Conservation (phyloP, 495 filamentous ascomycete genomes). For the Aspergillus nidulans region DNA sequence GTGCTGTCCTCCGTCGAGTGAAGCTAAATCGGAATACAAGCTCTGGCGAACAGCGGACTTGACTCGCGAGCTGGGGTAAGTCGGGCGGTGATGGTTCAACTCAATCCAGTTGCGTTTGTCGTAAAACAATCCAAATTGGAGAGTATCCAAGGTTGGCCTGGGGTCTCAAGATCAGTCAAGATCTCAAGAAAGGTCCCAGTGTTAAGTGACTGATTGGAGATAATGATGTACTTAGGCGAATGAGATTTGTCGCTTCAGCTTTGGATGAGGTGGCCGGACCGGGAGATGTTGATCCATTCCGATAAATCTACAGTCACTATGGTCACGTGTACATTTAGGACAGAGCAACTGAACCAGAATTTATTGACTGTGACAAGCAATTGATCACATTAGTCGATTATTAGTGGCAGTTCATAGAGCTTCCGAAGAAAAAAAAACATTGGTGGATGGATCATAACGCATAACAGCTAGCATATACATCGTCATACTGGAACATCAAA, state of each 20-base stretch:
- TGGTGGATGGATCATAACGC: not conserved
- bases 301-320: too few species aligned
- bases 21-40: not conserved
- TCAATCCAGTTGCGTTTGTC: not conserved
- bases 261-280: constrained; percentile 18
- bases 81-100: not conserved
- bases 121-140: not conserved
- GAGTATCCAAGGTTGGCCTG: not conserved
- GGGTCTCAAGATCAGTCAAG: not conserved
- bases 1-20: not conserved
- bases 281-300: constrained; percentile 13
- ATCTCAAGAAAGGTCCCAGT: constrained; percentile 15
- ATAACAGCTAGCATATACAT: constrained; percentile 2
- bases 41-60: not conserved
- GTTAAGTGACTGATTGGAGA: not conserved
- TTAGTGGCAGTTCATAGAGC: not conserved
- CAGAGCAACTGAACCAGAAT: not conserved
- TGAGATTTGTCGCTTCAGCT: constrained; percentile 3
- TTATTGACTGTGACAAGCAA: not conserved
- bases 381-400: not conserved
- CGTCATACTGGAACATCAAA: constrained; percentile 58
- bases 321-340: constrained; percentile 10
- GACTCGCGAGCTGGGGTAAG: not conserved
- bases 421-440: not conserved
- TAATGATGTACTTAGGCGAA: not conserved